Evolutionary conservation across 768 basidiomycete species (phyloP).

Genomic region (Amanita molliuscula): DNA sequence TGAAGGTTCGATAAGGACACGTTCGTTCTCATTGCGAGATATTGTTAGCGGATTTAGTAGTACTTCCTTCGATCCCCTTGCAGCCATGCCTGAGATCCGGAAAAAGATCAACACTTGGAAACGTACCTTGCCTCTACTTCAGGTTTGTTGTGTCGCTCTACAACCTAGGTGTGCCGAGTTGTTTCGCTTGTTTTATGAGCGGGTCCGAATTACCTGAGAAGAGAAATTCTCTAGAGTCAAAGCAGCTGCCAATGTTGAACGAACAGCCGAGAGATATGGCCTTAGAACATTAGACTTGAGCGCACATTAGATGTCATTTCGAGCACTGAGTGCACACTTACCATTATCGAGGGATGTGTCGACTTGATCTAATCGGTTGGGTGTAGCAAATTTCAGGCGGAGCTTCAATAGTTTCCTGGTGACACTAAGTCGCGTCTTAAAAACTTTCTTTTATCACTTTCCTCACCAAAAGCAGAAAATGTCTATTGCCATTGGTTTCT

Average conservation of each 20-base stretch:
- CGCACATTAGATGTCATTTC: conserved; percentile 3
- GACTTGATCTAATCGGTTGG: conserved; percentile 3
- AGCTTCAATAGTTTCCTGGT: conserved; percentile 24
- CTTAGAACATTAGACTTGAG: conserved; percentile 86
- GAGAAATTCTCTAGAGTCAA: conserved; percentile 96
- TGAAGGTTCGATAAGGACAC: conserved; percentile 93
- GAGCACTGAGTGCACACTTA: conserved; percentile 20
- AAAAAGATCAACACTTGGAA: not conserved
- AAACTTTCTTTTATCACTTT: conserved; percentile 11
- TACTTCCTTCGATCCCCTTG: conserved; percentile 80
- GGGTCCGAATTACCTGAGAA: conserved; percentile 62
- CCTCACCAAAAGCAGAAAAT: conserved; percentile 24
- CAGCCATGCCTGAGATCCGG: conserved; percentile 19
- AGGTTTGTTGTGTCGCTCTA: conserved; percentile 95
- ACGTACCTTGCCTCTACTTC: conserved; percentile 81
- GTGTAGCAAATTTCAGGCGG: conserved; percentile 23
- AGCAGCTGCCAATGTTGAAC: conserved; percentile 95
- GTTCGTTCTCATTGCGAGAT: conserved; percentile 95
- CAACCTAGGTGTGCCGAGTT: conserved; percentile 47
- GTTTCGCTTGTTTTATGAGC: not conserved
- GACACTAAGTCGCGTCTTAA: conserved; percentile 7
- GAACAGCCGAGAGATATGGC: conserved; percentile 92
- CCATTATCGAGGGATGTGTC: conserved; percentile 27
- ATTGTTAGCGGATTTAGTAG: conserved; percentile 89
- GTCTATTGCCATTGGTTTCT: conserved; percentile 55